Conservation (phyloP, 495 filamentous ascomycete genomes). For the Pseudotulostoma volvatum region DNA sequence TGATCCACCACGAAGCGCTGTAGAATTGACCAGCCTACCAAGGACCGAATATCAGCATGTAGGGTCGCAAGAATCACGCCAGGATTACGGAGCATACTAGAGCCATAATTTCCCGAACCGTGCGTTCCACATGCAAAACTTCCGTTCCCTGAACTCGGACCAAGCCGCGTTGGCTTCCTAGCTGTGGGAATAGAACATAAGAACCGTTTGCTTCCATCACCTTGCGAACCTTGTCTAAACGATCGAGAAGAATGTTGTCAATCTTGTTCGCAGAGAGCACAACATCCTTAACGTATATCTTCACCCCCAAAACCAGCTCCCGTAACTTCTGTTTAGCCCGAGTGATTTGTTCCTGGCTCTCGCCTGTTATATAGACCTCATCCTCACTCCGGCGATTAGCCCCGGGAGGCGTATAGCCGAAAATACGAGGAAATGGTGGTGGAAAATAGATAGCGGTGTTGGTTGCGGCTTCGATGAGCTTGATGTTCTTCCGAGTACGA, state of each 20-base stretch:
- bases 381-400: constrained; percentile 66
- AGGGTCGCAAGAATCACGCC: neutral
- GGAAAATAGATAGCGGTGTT: constrained; percentile 97
- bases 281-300: constrained; percentile 83
- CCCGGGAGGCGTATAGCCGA: constrained; percentile 69
- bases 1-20: constrained; percentile 89
- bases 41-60: constrained; percentile 18
- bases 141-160: constrained; percentile 87
- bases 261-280: constrained; percentile 74
- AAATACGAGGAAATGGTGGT: constrained; percentile 76
- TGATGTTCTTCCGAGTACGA: constrained; percentile 86
- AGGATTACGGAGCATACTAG: constrained; percentile 44
- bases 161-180: constrained; percentile 61
- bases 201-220: constrained; percentile 95
- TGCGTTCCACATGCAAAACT: constrained; percentile 82
- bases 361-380: constrained; percentile 86
- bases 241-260: constrained; percentile 77
- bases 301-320: constrained; percentile 59
- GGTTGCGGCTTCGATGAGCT: constrained; percentile 84
- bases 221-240: constrained; percentile 90
- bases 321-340: constrained; percentile 78
- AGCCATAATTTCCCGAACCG: constrained; percentile 85
- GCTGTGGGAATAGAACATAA: constrained; percentile 73
- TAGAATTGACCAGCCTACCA: constrained; percentile 82
- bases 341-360: constrained; percentile 60